Conservation (phyloP, 2,329 filamentous ascomycete species). For the Colletotrichum tofieldiae region DNA sequence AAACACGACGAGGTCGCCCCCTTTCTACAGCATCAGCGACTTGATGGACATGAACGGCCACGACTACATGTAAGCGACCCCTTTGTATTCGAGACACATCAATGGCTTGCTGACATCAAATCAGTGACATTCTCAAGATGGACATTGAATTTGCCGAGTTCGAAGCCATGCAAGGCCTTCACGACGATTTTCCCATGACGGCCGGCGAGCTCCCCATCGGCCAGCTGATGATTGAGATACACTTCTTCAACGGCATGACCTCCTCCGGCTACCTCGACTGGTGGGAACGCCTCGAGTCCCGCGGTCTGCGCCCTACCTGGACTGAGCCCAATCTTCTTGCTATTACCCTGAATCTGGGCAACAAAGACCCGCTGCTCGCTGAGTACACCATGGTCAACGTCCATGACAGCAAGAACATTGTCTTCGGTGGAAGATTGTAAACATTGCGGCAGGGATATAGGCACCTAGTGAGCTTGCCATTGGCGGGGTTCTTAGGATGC, state of each 20-base stretch:
- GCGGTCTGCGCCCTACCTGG: slow-evolving; percentile 47
- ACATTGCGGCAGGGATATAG: neutral
- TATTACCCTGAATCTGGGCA: slow-evolving; percentile 41
- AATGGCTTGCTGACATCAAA: slow-evolving; percentile 16
- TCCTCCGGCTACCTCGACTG: slow-evolving; percentile 44
- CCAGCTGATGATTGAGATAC: slow-evolving; percentile 45
- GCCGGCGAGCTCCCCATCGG: slow-evolving; percentile 43
- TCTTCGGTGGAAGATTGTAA: slow-evolving; percentile 28
- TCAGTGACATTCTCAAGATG: slow-evolving; percentile 58
- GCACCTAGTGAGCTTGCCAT: neutral
- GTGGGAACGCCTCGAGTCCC: slow-evolving; percentile 47
- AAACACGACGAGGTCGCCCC: slow-evolving; percentile 47
- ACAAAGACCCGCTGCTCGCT: slow-evolving; percentile 43
- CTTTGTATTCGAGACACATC: neutral
- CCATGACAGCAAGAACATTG: slow-evolving; percentile 41
- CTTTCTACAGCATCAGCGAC: slow-evolving; percentile 54
- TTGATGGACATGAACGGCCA: slow-evolving; percentile 57
- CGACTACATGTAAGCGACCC: slow-evolving; percentile 50
- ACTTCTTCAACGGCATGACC: slow-evolving; percentile 37
- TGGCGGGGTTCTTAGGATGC: neutral
- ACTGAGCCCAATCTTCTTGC: slow-evolving; percentile 47
- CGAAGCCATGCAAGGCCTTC: slow-evolving; percentile 49
- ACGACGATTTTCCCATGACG: slow-evolving; percentile 44
- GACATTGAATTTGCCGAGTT: slow-evolving; percentile 58
- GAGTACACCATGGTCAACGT: slow-evolving; percentile 48